Evolutionary conservation across 129 eudicot species (phyloP), one percentile per base, ranked within the genome.

Genomic region (Chrysanthemum seticuspe): DNA sequence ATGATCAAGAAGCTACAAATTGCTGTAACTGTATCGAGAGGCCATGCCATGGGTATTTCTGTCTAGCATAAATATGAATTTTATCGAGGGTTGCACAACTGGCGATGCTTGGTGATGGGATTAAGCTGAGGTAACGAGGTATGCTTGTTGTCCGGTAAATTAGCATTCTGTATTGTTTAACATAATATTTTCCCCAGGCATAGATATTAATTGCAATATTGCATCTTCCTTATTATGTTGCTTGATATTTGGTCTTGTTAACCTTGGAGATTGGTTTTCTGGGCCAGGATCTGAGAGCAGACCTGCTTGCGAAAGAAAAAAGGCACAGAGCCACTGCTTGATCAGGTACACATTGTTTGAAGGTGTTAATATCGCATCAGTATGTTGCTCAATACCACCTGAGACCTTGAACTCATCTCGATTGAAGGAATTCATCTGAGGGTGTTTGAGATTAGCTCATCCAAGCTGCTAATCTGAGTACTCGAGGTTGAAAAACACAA

Each of bases 321-420:
- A 0, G 0, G 21, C 21, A 21, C 1, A 0, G 21, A 21, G 21
- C 21, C 21, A 21, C 27, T 55, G 87, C 58, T 58, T 21, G 21
- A n/a, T n/a, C n/a, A 85, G 82, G 86, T 77, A 2, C 84, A 76
- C 74, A 84, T 77, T 74, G 66, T 86, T 86, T 45, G 87, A 87
- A 71, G 95, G 89, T 10, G 89, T 90, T 23, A 23, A 82, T 55
- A 80, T 88, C 82, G 90, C 90, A 18, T 67, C 81, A 65, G 83
- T 83, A 6, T 81, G 25, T 23, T 23, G 25, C 47, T 87, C 88
- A 10, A 90, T 84, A 50, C 88, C 87, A 0, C 87, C 88, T 0
- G 87, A 88, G 71, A 83, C 86, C 70, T 88, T 84, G 3, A 87
- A 78, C 83, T 81, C 0, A 72, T 90, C 12, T 88, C 72, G 31